phyloP scores from a whole-genome alignment of 2,329 filamentous ascomycete species.

The Plectosphaerella sp. region DNA sequence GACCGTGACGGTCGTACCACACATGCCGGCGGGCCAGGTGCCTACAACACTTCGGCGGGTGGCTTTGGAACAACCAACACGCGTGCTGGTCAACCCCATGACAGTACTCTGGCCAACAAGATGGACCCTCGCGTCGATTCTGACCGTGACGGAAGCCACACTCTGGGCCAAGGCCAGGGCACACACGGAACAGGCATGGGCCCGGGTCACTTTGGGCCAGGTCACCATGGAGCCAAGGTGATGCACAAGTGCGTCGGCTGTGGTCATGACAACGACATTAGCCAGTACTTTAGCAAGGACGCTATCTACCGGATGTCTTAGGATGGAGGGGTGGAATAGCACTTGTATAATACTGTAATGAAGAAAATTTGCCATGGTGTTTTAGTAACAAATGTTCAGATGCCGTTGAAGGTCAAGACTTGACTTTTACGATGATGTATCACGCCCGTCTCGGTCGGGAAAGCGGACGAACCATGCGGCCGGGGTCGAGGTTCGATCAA shows the following conservation, averaged over 20 bases:
- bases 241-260: constrained; percentile 10
- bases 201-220: constrained; percentile 12
- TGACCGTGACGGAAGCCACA: constrained; percentile 1
- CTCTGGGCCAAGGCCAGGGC: constrained; percentile 2
- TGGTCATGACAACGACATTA: constrained; percentile 13
- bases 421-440: neutral
- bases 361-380: neutral
- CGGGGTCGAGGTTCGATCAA: no score
- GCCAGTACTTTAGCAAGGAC: constrained; percentile 14
- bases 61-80: neutral
- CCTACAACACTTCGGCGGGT: neutral
- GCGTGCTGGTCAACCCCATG: constrained; percentile 2
- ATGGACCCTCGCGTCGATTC: constrained; percentile 3
- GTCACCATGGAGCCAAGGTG: constrained; percentile 11
- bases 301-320: constrained; percentile 8
- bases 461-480: no score
- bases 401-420: neutral
- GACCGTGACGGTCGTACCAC: constrained; percentile 2
- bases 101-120: constrained; percentile 1
- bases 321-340: neutral
- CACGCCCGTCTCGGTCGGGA: no score
- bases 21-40: neutral
- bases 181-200: constrained; percentile 4
- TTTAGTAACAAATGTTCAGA: no score
- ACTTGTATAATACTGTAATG: neutral